Base-by-base conservation (phyloP, 2,329 filamentous ascomycete genomes). In the Colletotrichum eleusines region DNA sequence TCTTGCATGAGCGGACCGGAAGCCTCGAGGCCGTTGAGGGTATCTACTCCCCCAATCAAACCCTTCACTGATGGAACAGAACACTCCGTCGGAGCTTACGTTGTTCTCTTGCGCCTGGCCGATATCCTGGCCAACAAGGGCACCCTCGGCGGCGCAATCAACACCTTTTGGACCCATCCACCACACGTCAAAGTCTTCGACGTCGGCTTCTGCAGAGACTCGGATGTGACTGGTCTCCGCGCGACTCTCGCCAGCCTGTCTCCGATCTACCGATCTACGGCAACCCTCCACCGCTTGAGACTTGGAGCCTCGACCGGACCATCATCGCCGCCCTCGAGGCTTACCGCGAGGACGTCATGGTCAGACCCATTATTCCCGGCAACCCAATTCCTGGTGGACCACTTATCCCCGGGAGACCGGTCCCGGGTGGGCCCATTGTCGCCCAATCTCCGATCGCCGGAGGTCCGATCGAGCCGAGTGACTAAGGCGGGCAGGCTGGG, bases 381-480 rank as follows among this genome's bases (percentile, higher is more conserved):
- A 72, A 71, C 31, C 64, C 75, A 33, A 62, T 78, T 66, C 77
- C 79, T 11, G 78, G 78, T 40, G 79, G 77, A 1, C 75, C 77
- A 55, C 71, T 81, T 46, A 72, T 75, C 16, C 79, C 80, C 5
- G 74, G 76, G 9, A 74, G 74, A 4, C 74, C 75, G 40, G 68
- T 77, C 20, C 78, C 79, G 42, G 80, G 77, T 28, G 78, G 77
- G 2, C 69, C 75, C 23, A 72, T 79, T n/a, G 67, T 73, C 55
- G 64, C 76, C 31, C 64, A 71, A 42, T 57, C 50, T 1, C 64
- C 74, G 23, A 51, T 67, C 1, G 67, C 67, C 31, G 67, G 66
- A 38, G 68, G 72, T 66, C 62, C 67, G 57, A 61, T 63, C 60
- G 69, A 58, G 51, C 69, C 66, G 53, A 62, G 63, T 11, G 55